These are phyloP conservation scores for baker's yeast (Saccharomyces cerevisiae) DNA, from an alignment of 805 yeast species.

Conservation along the genomic window DNA sequence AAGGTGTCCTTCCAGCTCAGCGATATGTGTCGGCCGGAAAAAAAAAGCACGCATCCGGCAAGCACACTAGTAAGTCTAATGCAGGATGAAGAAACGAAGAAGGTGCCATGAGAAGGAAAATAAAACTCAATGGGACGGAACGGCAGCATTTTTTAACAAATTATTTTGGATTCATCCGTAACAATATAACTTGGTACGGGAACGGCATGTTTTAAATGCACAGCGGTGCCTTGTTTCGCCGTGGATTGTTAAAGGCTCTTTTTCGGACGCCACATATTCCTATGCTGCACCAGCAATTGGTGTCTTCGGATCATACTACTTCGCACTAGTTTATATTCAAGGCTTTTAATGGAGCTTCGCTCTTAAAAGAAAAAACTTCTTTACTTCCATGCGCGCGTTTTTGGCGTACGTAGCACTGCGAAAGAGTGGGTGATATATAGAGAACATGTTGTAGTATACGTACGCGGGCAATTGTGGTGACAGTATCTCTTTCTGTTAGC, in stretches of 20 bases:
- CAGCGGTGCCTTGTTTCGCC: background rate
- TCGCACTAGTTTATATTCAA: background rate
- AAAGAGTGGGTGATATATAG: background rate
- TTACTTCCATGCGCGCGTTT: background rate
- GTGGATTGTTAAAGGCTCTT: background rate
- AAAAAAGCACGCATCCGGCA: background rate
- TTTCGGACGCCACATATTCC: background rate
- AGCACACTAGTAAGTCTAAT: background rate
- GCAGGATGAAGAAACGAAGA: background rate
- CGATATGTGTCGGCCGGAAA: background rate
- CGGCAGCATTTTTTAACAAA: background rate
- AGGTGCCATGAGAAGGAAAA: background rate
- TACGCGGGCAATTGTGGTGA: background rate
- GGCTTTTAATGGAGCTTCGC: background rate
- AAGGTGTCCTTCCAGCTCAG: background rate
- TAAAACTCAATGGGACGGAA: background rate
- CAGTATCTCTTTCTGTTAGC: background rate
- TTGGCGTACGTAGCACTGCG: background rate
- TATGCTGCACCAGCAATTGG: background rate
- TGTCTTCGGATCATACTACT: background rate
- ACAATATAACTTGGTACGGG: background rate
- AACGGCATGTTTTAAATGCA: background rate
- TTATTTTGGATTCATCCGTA: background rate
- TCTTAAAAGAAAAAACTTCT: background rate
- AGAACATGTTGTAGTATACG: background rate